These are phyloP conservation scores for Fusarium siculi DNA, from an alignment of 2,329 filamentous ascomycete genomes.

Conservation along the genomic window DNA sequence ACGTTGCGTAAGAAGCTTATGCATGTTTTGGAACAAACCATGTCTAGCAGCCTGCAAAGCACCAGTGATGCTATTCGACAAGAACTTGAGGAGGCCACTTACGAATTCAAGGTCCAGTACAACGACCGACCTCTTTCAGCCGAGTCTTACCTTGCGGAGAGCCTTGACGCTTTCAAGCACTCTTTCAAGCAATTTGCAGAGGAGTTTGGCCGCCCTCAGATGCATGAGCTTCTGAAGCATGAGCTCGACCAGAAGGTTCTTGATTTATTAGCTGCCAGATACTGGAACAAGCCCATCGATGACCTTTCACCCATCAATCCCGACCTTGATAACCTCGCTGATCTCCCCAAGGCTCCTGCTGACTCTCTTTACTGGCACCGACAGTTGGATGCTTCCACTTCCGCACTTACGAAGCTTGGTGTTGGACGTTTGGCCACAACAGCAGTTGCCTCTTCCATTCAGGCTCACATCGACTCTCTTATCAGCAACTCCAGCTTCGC, in stretches of 20 bases:
- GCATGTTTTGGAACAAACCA: constrained; percentile 95
- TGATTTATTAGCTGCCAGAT: constrained; percentile 89
- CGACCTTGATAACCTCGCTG: constrained; percentile 78
- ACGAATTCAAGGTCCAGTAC: constrained; percentile 99
- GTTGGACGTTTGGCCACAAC: constrained; percentile 93
- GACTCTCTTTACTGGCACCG: constrained; percentile 92
- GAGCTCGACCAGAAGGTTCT: constrained; percentile 95
- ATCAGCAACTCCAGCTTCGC: constrained; percentile 85
- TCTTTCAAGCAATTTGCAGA: constrained; percentile 95
- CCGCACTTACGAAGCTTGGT: constrained; percentile 90
- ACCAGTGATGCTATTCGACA: constrained; percentile 94
- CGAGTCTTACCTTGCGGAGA: constrained; percentile 96
- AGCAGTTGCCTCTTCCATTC: constrained; percentile 88
- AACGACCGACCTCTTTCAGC: constrained; percentile 95
- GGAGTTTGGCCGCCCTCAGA: constrained; percentile 87
- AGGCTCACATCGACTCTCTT: constrained; percentile 82
- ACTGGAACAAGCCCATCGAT: constrained; percentile 97
- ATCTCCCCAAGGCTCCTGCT: constrained; percentile 85
- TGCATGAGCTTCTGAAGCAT: constrained; percentile 87
- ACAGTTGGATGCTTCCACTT: constrained; percentile 91
- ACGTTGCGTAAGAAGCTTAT: constrained; percentile 95
- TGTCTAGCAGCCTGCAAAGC: constrained; percentile 89
- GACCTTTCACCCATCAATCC: constrained; percentile 74
- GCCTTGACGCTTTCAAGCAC: constrained; percentile 95
- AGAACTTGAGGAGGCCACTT: constrained; percentile 95